A percentile compares a stretch with the other conserved stretches of the same genome.
phyloP scores from a whole-genome alignment of 2,329 filamentous ascomycete species.

The Hymenoscyphus scutula region DNA sequence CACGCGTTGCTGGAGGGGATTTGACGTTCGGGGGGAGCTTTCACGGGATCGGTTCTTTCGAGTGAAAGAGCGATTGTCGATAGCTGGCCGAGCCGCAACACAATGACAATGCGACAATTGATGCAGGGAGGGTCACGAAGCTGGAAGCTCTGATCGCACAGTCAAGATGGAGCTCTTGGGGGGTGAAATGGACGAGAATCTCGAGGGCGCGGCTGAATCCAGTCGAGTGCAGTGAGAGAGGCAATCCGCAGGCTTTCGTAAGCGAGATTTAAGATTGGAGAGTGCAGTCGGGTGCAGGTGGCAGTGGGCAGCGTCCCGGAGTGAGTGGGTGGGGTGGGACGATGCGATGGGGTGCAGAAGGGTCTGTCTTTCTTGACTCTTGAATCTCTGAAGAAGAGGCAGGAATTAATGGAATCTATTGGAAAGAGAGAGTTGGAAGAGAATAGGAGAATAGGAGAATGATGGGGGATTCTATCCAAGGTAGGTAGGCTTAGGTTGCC shows the following conservation, averaged over 20 bases:
- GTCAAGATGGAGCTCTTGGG: conserved; percentile 18
- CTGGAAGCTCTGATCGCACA: conserved; percentile 19
- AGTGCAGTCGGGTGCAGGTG: too few species aligned
- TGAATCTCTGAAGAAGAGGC: too few species aligned
- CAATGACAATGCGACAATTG: conserved; percentile 21
- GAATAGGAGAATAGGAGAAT: too few species aligned
- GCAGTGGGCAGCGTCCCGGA: not conserved
- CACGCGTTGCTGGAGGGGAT: conserved; percentile 28
- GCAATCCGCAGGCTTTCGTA: too few species aligned
- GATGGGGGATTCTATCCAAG: too few species aligned
- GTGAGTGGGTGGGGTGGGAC: not conserved
- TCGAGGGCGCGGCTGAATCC: conserved; percentile 19
- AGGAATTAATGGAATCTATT: too few species aligned
- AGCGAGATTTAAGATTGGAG: conserved; percentile 21
- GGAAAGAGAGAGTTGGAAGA: too few species aligned
- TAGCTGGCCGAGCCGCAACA: conserved; percentile 14
- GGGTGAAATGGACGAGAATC: conserved; percentile 16
- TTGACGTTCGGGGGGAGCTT: conserved; percentile 15
- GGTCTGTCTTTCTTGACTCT: too few species aligned
- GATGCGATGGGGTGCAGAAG: too few species aligned
- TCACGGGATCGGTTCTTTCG: conserved; percentile 12
- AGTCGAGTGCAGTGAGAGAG: not conserved
- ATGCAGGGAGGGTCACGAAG: conserved; percentile 19
- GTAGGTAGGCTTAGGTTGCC: too few species aligned
- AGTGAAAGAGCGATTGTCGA: conserved; percentile 17